phyloP scores from a whole-genome alignment of 345 rosid genomes.

The Durio zibethinus region DNA sequence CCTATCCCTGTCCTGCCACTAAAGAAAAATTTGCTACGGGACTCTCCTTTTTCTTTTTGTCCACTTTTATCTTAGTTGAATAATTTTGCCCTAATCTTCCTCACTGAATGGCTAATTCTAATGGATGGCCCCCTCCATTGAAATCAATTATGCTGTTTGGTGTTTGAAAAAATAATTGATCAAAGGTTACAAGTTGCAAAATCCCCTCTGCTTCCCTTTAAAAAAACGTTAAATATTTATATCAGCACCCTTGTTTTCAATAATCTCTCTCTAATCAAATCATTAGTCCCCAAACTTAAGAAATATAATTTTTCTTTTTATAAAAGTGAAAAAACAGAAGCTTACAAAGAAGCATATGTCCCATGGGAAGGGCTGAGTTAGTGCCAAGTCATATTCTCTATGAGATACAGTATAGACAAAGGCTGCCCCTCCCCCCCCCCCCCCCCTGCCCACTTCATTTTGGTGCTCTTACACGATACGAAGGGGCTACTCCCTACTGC shows the following conservation, averaged over 20 bases:
- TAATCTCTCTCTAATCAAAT: not conserved
- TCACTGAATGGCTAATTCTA: constrained; percentile 44
- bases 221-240: not conserved
- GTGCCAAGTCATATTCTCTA: constrained; percentile 42
- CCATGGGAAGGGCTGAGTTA: constrained; percentile 8
- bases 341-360: constrained; percentile 16
- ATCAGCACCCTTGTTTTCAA: not conserved
- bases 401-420: constrained; percentile 34
- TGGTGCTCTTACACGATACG: not conserved
- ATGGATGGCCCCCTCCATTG: constrained; percentile 45
- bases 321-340: not conserved
- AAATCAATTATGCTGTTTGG: constrained; percentile 33
- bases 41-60: not conserved
- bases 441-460: no score
- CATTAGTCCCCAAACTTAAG: not conserved
- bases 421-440: no score
- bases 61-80: constrained; percentile 28
- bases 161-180: constrained; percentile 17
- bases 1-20: constrained; percentile 37
- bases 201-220: not conserved
- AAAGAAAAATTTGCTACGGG: constrained; percentile 6
- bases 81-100: constrained; percentile 44
- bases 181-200: not conserved
- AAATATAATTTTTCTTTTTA: not conserved
- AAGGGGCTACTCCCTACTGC: not conserved